These are phyloP conservation scores for Buxus sempervirens DNA, from an alignment of 164 flowering plant species.

Conservation along the genomic window DNA sequence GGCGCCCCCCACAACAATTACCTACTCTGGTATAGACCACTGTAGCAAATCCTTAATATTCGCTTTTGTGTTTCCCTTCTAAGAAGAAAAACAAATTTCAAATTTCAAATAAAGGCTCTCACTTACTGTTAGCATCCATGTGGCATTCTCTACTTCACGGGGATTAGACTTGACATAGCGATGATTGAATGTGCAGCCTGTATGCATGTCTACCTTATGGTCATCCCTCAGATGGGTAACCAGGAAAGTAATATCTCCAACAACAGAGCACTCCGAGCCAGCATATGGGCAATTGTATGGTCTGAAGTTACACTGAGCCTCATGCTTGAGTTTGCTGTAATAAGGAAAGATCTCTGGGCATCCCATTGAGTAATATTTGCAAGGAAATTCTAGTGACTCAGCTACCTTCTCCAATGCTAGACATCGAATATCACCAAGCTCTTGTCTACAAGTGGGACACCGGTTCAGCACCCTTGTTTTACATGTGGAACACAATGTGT, in stretches of 20 bases:
- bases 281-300: conserved; percentile 79
- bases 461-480: conserved; percentile 53
- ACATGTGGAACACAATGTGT: conserved; percentile 59
- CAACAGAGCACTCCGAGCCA: conserved; percentile 83
- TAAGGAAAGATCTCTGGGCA: conserved; percentile 72
- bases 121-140: conserved; percentile 95
- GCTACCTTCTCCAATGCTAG: conserved; percentile 83
- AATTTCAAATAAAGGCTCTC: not conserved
- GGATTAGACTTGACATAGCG: conserved; percentile 94
- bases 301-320: conserved; percentile 55
- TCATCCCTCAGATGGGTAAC: conserved; percentile 87
- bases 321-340: conserved; percentile 71
- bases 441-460: conserved; percentile 62
- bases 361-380: conserved; percentile 55
- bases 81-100: no score
- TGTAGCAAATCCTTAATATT: no score
- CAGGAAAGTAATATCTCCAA: conserved; percentile 81
- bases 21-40: no score
- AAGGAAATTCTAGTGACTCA: conserved; percentile 67
- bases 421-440: conserved; percentile 64
- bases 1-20: no score
- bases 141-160: conserved; percentile 91
- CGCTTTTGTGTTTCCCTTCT: no score
- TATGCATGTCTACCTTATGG: conserved; percentile 97
- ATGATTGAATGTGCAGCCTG: conserved; percentile 91